Percentiles rank a stretch among this genome's conserved stretches.
Evolutionary conservation across 306 rosid species (phyloP).

Genomic region (Cicer judaicum): DNA sequence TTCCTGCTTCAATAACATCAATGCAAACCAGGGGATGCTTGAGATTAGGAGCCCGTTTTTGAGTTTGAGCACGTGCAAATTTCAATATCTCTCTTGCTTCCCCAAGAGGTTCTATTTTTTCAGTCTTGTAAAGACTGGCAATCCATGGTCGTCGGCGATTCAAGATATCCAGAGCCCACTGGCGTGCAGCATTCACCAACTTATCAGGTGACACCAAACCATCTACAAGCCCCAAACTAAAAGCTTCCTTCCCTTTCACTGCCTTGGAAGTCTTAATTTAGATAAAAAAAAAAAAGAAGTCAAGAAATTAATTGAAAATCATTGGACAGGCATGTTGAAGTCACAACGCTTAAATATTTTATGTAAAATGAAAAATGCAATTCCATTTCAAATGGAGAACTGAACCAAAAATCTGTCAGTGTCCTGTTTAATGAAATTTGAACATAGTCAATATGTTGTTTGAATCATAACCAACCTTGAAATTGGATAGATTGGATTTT

Average conservation of each 20-base stretch:
- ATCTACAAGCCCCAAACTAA: conserved; percentile 84
- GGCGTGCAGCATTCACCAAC: conserved; percentile 78
- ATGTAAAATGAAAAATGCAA: conserved; percentile 15
- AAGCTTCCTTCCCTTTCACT: conserved; percentile 85
- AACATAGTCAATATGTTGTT: conserved; percentile 25
- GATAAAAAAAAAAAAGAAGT: neutral
- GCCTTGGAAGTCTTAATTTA: conserved; percentile 75
- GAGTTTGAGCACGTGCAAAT: conserved; percentile 76
- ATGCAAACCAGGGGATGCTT: conserved; percentile 92
- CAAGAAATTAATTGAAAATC: conserved; percentile 42
- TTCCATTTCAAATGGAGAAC: conserved; percentile 41
- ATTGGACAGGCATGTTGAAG: conserved; percentile 21
- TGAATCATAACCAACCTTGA: conserved; percentile 17
- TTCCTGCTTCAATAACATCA: conserved; percentile 85
- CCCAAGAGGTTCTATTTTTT: conserved; percentile 87
- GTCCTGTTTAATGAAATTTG: conserved; percentile 21
- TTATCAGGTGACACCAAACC: conserved; percentile 70
- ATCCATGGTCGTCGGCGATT: conserved; percentile 77
- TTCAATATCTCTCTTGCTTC: conserved; percentile 90
- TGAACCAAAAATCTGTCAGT: conserved; percentile 37
- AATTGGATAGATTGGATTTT: conserved; percentile 29
- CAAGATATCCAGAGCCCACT: conserved; percentile 84
- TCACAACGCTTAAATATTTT: conserved; percentile 19
- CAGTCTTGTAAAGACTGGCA: conserved; percentile 80
- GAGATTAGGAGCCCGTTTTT: conserved; percentile 84